Evolutionary conservation across 2,329 filamentous ascomycete species (phyloP), one percentile per base, ranked within the genome.

Genomic region (Helotiales sp.): DNA sequence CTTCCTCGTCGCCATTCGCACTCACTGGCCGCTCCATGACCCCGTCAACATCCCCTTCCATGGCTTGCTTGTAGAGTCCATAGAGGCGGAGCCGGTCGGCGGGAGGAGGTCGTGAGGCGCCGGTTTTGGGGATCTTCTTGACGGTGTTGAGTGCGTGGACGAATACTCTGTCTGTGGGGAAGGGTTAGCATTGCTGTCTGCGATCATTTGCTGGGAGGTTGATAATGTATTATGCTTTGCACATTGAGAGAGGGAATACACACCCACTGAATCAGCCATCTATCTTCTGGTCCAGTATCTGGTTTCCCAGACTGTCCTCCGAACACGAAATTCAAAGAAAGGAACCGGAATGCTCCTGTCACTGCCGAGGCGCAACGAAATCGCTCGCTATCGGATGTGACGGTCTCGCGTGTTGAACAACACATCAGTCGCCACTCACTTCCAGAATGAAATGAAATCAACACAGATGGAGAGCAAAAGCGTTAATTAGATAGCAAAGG

Each of bases 121-220:
- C 95, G 20, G 94, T 97, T 77, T 96, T 95, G 74, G 92, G 92
- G 74, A 99, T 96, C 81, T 96, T 96, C 81, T 97, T 97, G 76
- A 99, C 95, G 26, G 96, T 98, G 82, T 97, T 97, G 80, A 99
- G 91, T 72, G 96, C 96, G 87, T 99, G 95, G 79, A 96, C 95
- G 80, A 99, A 99, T 78, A 99, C 96, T 81, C 96, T 91, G 83
- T 99, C 96, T 98, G 43, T 52, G 24, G 22, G 2, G 24, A 47
- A 6, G 28, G 20, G 37, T 32, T 32, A 47, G 61, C 32, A 5
- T 45, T 63, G 55, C 34, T 32, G 50, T 20, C 15, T 20, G 52
- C n/a, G 52, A n/a, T n/a, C 28, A 43, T 34, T 24, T n/a, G 34
- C 17, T 32, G 24, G 30, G 34, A n/a, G n/a, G n/a, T n/a, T n/a